These are phyloP conservation scores for Saturnispora gosingensis DNA, from an alignment of 805 yeast species.

Conservation along the genomic window DNA sequence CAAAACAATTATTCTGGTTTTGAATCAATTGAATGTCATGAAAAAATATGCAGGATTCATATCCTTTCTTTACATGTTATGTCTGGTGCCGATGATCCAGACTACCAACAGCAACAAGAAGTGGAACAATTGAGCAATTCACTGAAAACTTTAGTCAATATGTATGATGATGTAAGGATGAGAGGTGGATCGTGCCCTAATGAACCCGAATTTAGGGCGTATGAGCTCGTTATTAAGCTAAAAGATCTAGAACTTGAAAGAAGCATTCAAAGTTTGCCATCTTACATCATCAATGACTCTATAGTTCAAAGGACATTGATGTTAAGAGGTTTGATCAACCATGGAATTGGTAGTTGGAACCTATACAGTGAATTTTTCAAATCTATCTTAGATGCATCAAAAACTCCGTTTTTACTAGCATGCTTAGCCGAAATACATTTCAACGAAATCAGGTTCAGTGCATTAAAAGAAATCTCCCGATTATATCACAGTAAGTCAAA, in stretches of 20 bases:
- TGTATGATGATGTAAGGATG: slow-evolving; percentile 70
- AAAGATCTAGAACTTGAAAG: slow-evolving; percentile 81
- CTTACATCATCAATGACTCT: slow-evolving; percentile 39
- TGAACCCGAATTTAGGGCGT: slow-evolving; percentile 91
- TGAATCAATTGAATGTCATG: slow-evolving; percentile 90
- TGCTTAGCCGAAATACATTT: slow-evolving; percentile 74
- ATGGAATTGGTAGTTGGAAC: slow-evolving; percentile 55
- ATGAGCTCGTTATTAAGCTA: slow-evolving; percentile 67
- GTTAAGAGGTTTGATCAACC: slow-evolving; percentile 57
- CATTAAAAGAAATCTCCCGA: slow-evolving; percentile 55
- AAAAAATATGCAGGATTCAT: slow-evolving; percentile 83
- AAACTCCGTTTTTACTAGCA: slow-evolving; percentile 56
- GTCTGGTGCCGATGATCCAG: slow-evolving; percentile 58
- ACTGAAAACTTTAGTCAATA: slow-evolving; percentile 77
- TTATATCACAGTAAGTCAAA: slow-evolving; percentile 64
- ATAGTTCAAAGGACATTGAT: slow-evolving; percentile 63
- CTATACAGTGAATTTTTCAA: slow-evolving; percentile 58
- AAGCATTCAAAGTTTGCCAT: slow-evolving; percentile 61
- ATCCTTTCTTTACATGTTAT: slow-evolving; percentile 72
- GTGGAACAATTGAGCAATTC: slow-evolving; percentile 90
- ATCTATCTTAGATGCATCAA: slow-evolving; percentile 33
- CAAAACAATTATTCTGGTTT: slow-evolving; percentile 91
- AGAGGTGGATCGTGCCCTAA: slow-evolving; percentile 63
- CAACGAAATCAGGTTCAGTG: slow-evolving; percentile 68
- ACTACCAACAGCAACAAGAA: slow-evolving; percentile 91